Evolutionary conservation across 2,329 filamentous ascomycete genomes (phyloP).

Genomic region (Leptographium procerum): DNA sequence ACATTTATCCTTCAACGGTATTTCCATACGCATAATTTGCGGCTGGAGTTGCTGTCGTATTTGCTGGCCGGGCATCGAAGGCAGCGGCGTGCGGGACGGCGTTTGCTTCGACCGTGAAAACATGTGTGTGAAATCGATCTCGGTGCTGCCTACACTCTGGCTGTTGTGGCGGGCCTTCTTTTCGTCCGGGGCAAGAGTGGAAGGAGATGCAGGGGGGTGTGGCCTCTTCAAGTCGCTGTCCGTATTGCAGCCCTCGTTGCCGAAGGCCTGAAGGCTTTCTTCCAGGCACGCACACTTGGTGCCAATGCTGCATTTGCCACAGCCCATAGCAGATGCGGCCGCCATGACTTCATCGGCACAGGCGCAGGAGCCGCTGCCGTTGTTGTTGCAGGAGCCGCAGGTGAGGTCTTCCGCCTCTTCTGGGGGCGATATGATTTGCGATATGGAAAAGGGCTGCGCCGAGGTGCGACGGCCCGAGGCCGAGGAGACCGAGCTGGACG

Average conservation of each 20-base stretch:
- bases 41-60: neutral
- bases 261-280: constrained; percentile 25
- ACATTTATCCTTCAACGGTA: constrained; percentile 54
- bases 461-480: constrained; percentile 18
- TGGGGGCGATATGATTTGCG: constrained; percentile 45
- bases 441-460: constrained; percentile 39
- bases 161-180: constrained; percentile 40
- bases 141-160: constrained; percentile 32
- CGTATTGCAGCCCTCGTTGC: constrained; percentile 6
- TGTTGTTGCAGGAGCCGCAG: constrained; percentile 46
- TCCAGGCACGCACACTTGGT: constrained; percentile 53
- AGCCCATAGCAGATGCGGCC: constrained; percentile 43
- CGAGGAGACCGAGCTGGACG: constrained; percentile 18
- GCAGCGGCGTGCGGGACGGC: constrained; percentile 9
- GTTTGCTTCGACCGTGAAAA: constrained; percentile 38
- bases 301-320: constrained; percentile 53
- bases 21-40: constrained; percentile 14
- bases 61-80: constrained; percentile 7
- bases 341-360: constrained; percentile 48
- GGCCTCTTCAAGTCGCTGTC: constrained; percentile 37
- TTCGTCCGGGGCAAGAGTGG: constrained; percentile 29
- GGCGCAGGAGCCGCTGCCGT: constrained; percentile 39
- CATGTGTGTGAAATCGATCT: constrained; percentile 63
- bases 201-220: constrained; percentile 28
- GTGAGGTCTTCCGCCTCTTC: constrained; percentile 33